Evolutionary conservation across 192 early-diverging fungal genomes (phyloP).

Genomic region (Allomyces javanicus): DNA sequence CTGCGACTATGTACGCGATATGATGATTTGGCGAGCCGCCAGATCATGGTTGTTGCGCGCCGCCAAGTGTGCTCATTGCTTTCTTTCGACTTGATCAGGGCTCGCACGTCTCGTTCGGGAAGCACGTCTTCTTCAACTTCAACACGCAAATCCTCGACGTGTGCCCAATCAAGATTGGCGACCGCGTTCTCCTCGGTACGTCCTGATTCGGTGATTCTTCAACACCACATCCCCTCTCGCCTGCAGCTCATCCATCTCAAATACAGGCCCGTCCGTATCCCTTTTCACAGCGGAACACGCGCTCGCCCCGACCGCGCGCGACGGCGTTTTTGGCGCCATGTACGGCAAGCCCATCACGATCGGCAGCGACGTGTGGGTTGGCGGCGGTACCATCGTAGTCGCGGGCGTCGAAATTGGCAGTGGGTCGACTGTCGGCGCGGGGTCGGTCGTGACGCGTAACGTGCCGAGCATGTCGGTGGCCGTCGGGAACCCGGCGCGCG

Average conservation of each 20-base stretch:
- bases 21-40: too few species aligned
- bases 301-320: slow-evolving; percentile 4
- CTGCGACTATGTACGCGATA: slow-evolving; percentile 51
- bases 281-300: slow-evolving; percentile 5
- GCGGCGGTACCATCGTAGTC: too few species aligned
- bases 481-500: slow-evolving; percentile 66
- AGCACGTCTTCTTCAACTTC: slow-evolving; percentile 56
- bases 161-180: slow-evolving; percentile 49
- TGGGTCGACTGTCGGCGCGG: slow-evolving; percentile 52
- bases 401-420: slow-evolving; percentile 79
- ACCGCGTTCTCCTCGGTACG: slow-evolving; percentile 42
- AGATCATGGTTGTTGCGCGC: too few species aligned
- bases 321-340: not conserved
- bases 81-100: slow-evolving; percentile 6
- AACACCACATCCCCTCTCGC: slow-evolving; percentile 54
- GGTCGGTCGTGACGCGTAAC: slow-evolving; percentile 77
- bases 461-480: slow-evolving; percentile 57
- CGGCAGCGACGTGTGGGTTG: slow-evolving; percentile 70
- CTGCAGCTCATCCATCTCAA: slow-evolving; percentile 30
- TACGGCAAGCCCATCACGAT: slow-evolving; percentile 24
- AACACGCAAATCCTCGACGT: slow-evolving; percentile 57
- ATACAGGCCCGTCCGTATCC: slow-evolving; percentile 2
- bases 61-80: too few species aligned
- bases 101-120: slow-evolving; percentile 51
- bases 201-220: slow-evolving; percentile 39